Base-by-base conservation (phyloP, 1,139 yeast genomes). In the Pichia norvegensis region DNA sequence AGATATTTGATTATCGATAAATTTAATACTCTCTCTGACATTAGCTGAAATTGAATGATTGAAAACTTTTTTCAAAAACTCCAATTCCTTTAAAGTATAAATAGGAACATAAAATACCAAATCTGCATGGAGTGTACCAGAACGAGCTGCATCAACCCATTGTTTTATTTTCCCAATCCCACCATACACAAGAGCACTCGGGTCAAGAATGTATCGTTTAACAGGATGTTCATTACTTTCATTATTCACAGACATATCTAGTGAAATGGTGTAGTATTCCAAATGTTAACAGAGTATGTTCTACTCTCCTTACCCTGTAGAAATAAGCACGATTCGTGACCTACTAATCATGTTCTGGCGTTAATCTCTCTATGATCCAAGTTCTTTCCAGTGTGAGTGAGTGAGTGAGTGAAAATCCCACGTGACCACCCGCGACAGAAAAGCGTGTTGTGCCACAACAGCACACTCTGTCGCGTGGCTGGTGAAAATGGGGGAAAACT, bases 81-180 rank as follows among this genome's bases (percentile, higher is more conserved):
- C 82, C 54, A 79, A 69, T 53, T 79, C 81, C 46, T 70, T 75
- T 46, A 79, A 64, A 0, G 84, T 78, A 53, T 76, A 77, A 3
- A 72, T 61, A 0, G 85, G 84, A 29, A 79, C 63, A 52, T 55
- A 74, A 52, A 60, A 66, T 54, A 52, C 48, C 6, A 46, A 21
- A 4, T 27, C 19, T 14, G 29, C 19, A 19, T 42, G 19, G 9
- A 31, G 13, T 5, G 2, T 8, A 16, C 35, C 35, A 17, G 20
- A 40, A n/a, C 40, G 20, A 21, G 38, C 33, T n/a, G 64, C 55
- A 45, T 71, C 68, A 46, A 72, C 67, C 84, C 85, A 79, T 50
- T 75, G 63, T 57, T 76, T 76, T 56, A 79, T 67, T 52, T 75
- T 75, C 1, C 81, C 81, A 41, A 79, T 69, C 1, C 84, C 85